phyloP scores from a whole-genome alignment of 2,329 filamentous ascomycete species.

The Chalara sp. region DNA sequence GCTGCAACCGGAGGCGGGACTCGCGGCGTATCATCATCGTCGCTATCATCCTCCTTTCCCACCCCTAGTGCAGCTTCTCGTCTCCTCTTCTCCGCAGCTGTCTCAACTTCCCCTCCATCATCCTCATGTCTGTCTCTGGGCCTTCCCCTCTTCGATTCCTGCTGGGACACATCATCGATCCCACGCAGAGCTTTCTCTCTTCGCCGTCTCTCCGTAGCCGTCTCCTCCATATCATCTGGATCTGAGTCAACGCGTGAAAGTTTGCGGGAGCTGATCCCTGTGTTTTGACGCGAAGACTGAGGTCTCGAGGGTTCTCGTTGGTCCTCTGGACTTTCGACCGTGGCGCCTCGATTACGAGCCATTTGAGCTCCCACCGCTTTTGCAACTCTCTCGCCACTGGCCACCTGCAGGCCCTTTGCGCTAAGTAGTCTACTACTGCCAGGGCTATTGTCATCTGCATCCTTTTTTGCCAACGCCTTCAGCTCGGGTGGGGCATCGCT shows the following conservation, averaged over 20 bases:
- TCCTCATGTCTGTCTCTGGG: conserved; percentile 24
- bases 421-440: conserved; percentile 19
- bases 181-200: conserved; percentile 47
- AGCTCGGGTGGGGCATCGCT: conserved; percentile 21
- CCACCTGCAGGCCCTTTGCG: conserved; percentile 30
- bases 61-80: conserved; percentile 64
- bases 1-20: conserved; percentile 21
- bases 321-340: conserved; percentile 6
- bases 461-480: conserved; percentile 24
- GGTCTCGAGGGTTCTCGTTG: not conserved
- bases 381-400: conserved; percentile 6
- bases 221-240: not conserved
- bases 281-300: not conserved
- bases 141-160: not conserved
- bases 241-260: not conserved
- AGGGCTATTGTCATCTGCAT: conserved; percentile 17
- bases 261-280: not conserved
- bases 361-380: conserved; percentile 14
- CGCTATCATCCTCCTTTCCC: conserved; percentile 21
- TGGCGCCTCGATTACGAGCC: conserved; percentile 11
- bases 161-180: conserved; percentile 31
- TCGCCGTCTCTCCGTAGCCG: conserved; percentile 49
- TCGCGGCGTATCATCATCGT: conserved; percentile 25
- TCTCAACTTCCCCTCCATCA: not conserved
- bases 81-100: conserved; percentile 1